A percentile compares a stretch with the other conserved stretches of the same genome.
phyloP scores from a whole-genome alignment of 179 eudicot genomes.

The Drosera spatulata region DNA sequence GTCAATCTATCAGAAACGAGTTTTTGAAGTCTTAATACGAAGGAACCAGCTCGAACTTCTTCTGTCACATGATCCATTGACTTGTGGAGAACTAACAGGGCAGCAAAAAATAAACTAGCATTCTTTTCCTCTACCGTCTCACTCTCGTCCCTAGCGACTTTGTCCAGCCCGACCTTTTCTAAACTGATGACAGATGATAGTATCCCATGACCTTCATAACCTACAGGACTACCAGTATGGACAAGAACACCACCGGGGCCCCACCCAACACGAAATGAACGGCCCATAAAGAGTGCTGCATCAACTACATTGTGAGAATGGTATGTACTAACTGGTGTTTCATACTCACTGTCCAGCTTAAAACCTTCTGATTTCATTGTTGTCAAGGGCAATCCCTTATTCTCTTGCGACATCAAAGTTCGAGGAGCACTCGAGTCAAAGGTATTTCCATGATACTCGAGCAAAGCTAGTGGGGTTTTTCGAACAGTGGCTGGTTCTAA shows the following conservation, averaged over 20 bases:
- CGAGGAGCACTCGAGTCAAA: constrained; percentile 54
- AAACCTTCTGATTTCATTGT: constrained; percentile 60
- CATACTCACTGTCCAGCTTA: constrained; percentile 45
- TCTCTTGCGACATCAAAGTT: constrained; percentile 55
- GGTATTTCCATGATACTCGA: constrained; percentile 60
- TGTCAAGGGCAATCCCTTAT: constrained; percentile 45
- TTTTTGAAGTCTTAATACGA: constrained; percentile 56
- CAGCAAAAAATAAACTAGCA: constrained; percentile 46
- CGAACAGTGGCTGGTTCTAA: constrained; percentile 42
- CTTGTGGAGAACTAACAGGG: constrained; percentile 65
- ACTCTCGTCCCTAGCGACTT: constrained; percentile 70
- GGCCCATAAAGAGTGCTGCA: constrained; percentile 95
- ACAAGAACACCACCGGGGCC: constrained; percentile 91
- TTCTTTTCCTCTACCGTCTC: constrained; percentile 60
- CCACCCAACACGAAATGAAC: constrained; percentile 98
- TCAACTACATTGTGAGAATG: constrained; percentile 80
- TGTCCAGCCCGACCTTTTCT: constrained; percentile 82
- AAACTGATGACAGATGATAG: constrained; percentile 70
- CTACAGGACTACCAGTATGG: constrained; percentile 71
- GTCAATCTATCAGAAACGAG: constrained; percentile 41
- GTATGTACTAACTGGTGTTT: constrained; percentile 58
- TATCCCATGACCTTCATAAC: constrained; percentile 22
- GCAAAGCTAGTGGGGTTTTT: constrained; percentile 79
- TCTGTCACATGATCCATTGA: constrained; percentile 45
- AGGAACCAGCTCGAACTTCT: constrained; percentile 46